phyloP scores from a whole-genome alignment of 306 rosid species.

The Bauhinia variegata region DNA sequence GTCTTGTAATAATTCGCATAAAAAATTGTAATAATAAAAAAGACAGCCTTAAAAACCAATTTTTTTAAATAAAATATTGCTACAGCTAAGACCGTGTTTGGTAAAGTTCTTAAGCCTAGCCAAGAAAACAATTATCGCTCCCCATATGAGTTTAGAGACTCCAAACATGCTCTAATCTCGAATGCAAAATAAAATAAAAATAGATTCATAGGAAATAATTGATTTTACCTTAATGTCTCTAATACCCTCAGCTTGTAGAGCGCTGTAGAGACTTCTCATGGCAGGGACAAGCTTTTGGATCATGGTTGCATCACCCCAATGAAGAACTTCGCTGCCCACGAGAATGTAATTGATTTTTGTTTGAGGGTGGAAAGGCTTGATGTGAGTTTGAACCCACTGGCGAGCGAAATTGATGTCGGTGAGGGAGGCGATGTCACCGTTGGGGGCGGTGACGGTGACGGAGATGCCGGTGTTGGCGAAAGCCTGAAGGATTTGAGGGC shows the following conservation, averaged over 20 bases:
- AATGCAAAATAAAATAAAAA: no score
- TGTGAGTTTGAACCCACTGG: constrained; percentile 54
- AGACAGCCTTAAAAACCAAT: no score
- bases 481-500: constrained; percentile 75
- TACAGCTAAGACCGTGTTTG: no score
- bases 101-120: no score
- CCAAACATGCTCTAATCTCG: no score
- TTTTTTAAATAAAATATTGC: no score
- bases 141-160: no score
- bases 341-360: constrained; percentile 70
- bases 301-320: constrained; percentile 55
- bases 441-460: constrained; percentile 73
- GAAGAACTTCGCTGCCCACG: constrained; percentile 79
- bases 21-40: no score
- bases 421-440: constrained; percentile 64
- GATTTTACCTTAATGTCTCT: constrained; percentile 62
- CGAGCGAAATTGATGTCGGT: constrained; percentile 40
- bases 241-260: constrained; percentile 64
- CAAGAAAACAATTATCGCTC: no score
- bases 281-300: constrained; percentile 68
- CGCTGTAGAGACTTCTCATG: constrained; percentile 64
- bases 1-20: no score
- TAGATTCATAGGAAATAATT: no score
- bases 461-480: constrained; percentile 72
- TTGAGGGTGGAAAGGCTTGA: constrained; percentile 63